Evolutionary conservation across 1,284 basidiomycete genomes (phyloP).

Genomic region (Fistulinella cinereoalba): DNA sequence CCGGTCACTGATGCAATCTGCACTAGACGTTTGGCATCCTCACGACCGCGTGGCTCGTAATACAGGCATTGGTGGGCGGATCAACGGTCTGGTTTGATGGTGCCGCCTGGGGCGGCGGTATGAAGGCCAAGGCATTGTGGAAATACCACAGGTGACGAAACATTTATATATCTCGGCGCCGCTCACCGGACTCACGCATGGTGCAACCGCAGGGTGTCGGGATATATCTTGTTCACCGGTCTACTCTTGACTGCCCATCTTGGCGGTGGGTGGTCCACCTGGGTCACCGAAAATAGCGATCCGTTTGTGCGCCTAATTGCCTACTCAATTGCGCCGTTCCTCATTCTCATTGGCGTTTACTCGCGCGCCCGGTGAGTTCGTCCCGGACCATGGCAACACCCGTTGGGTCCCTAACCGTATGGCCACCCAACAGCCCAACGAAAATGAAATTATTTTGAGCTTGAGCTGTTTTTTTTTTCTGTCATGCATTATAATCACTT

Average conservation of each 20-base stretch:
- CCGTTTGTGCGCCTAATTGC: constrained; percentile 46
- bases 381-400: neutral
- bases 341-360: constrained; percentile 40
- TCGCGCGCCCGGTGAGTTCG: constrained; percentile 45
- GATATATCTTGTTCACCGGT: constrained; percentile 58
- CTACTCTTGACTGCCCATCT: constrained; percentile 57
- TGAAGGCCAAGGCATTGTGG: constrained; percentile 67
- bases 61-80: constrained; percentile 56
- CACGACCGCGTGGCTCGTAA: constrained; percentile 50
- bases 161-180: neutral
- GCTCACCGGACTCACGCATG: neutral
- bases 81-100: constrained; percentile 71
- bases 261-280: constrained; percentile 63
- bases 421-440: constrained; percentile 37
- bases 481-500: constrained; percentile 1
- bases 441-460: constrained; percentile 50
- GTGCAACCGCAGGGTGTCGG: constrained; percentile 48
- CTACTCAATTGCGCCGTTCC: constrained; percentile 52
- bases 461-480: neutral
- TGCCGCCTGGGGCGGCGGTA: constrained; percentile 58
- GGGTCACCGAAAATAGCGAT: constrained; percentile 42
- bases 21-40: constrained; percentile 56
- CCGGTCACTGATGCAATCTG: constrained; percentile 4
- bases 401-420: constrained; percentile 3
- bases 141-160: constrained; percentile 66